Evolutionary conservation across 257 asterid species (phyloP), one percentile per base, ranked within the genome.

Genomic region (Primulina eburnea): DNA sequence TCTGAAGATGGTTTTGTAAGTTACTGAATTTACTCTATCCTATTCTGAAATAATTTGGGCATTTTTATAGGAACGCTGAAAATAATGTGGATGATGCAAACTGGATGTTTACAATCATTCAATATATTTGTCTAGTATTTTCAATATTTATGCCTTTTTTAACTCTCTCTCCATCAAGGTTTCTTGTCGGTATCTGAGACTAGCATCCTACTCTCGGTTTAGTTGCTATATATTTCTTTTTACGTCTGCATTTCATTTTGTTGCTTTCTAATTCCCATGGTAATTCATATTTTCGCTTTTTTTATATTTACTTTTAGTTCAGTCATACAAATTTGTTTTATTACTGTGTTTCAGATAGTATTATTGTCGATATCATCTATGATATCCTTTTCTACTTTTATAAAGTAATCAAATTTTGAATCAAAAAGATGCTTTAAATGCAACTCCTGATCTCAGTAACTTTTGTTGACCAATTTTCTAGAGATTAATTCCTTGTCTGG

Each of bases 1-100:
- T 71, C 83, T 29, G 83, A 79, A 47, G 80, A 79, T 75, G 83
- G 83, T 30, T 79, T 79, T 68, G 83, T 75, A 79, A 67, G 83
- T 20, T 38, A 7, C 8, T 68, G 33, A 30, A 18, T 40, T 73
- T 16, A 16, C 29, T 34, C 40, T 8, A 14, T 6, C 10, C n/a
- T 6, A 62, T 38, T 9, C 38, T 69, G 32, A 20, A 14, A 50
- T 6, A 60, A 47, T 28, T 26, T 70, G 43, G 8, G 30, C 5
- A 29, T 2, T 8, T 5, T 21, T 60, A 6, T 38, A 10, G 53
- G 1, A 43, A 43, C n/a, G 4, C 5, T 14, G 53, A 3, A 43
- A 43, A 43, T 35, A 12, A 50, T 8, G 2, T 50, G 56, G 20
- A 1, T 50, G 56, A 5, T 50, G 56, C 20, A 16, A 50, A 50